phyloP scores from a whole-genome alignment of 192 early-diverging fungal species.

The Hyaloraphidium curvatum region DNA sequence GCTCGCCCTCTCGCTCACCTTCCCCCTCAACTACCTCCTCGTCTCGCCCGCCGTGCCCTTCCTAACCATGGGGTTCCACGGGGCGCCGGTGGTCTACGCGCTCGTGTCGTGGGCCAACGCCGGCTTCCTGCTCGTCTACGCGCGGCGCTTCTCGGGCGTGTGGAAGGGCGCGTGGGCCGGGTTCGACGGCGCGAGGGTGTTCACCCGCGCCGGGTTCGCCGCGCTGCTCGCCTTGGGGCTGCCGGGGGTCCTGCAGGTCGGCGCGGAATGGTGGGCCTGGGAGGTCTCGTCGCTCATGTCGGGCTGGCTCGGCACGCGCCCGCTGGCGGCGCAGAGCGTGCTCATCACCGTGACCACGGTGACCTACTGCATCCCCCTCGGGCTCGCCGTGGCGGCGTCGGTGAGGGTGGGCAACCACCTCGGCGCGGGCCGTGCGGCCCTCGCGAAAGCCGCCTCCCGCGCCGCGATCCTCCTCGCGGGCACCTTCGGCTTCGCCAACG shows the following conservation, averaged over 20 bases:
- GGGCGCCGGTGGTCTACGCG: not conserved
- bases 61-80: not conserved
- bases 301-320: constrained; percentile 32
- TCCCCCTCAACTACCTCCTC: not conserved
- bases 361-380: constrained; percentile 30
- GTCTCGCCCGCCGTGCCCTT: not conserved
- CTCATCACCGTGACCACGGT: constrained; percentile 29
- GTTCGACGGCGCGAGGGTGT: not conserved
- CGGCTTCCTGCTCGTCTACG: not conserved
- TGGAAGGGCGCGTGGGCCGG: not conserved
- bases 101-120: too few relatives aligned
- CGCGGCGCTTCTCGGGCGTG: not conserved
- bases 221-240: not conserved
- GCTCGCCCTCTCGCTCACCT: not conserved
- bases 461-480: not conserved
- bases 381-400: constrained; percentile 29
- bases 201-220: not conserved
- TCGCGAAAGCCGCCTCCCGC: not conserved
- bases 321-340: constrained; percentile 36
- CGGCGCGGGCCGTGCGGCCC: not conserved
- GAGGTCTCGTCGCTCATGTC: constrained; percentile 24
- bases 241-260: not conserved
- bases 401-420: constrained; percentile 28
- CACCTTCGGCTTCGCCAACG: not conserved
- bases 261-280: constrained; percentile 13